Evolutionary conservation across 768 basidiomycete species (phyloP).

Genomic region (Podaxis rugospora): DNA sequence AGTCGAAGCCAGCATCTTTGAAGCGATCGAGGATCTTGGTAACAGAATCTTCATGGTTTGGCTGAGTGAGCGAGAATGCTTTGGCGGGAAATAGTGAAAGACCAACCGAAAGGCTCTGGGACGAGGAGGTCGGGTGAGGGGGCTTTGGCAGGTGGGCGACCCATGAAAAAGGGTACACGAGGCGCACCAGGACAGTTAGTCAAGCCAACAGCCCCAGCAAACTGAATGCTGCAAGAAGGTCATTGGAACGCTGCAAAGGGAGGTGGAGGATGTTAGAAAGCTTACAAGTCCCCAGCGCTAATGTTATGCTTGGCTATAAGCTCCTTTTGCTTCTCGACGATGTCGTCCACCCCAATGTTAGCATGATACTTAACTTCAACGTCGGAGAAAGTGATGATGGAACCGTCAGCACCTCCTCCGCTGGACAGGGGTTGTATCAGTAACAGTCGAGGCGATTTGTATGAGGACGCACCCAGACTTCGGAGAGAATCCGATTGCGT

Average conservation of each 20-base stretch:
- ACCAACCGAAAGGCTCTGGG: constrained; percentile 16
- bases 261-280: not conserved
- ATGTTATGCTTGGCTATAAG: constrained; percentile 32
- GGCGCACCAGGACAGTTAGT: constrained; percentile 43
- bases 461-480: constrained; percentile 22
- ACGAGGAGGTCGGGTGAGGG: constrained; percentile 26
- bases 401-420: constrained; percentile 46
- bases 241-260: not conserved
- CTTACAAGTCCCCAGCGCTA: constrained; percentile 43
- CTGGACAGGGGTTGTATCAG: constrained; percentile 14
- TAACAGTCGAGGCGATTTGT: no score
- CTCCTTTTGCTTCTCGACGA: constrained; percentile 30
- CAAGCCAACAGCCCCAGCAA: constrained; percentile 41
- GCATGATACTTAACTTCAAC: constrained; percentile 39
- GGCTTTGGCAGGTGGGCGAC: constrained; percentile 28
- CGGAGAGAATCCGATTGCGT: constrained; percentile 39
- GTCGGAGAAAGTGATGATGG: constrained; percentile 39
- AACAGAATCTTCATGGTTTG: constrained; percentile 13
- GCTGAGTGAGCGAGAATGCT: not conserved
- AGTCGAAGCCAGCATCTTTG: constrained; percentile 19
- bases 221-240: constrained; percentile 31
- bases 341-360: constrained; percentile 39
- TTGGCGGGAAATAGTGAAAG: not conserved
- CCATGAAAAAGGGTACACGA: constrained; percentile 34
- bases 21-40: constrained; percentile 18